phyloP scores from a whole-genome alignment of 305 asterid genomes.

The Fraxinus baroniana region DNA sequence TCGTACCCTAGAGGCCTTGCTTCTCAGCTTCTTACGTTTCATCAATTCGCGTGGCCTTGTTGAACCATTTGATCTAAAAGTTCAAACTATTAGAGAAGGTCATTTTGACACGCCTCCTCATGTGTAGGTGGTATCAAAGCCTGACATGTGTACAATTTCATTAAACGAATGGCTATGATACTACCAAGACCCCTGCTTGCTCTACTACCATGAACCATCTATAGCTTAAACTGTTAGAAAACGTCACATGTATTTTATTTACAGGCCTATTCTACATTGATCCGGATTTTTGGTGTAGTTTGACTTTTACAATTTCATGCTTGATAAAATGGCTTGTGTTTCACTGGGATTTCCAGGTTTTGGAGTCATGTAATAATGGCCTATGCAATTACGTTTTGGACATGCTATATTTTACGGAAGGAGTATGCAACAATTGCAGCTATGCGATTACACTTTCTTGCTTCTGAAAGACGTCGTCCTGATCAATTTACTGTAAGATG shows the following conservation, averaged over 20 bases:
- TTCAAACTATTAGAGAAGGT: not conserved
- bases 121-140: not conserved
- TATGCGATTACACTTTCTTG: slow-evolving; percentile 92
- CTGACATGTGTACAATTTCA: not conserved
- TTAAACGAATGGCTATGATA: not conserved
- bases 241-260: not conserved
- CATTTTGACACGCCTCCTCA: not conserved
- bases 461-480: slow-evolving; percentile 87
- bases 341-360: slow-evolving; percentile 51
- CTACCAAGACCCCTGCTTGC: not conserved
- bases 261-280: not conserved
- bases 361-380: slow-evolving; percentile 96
- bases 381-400: slow-evolving; percentile 83
- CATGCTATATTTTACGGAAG: slow-evolving; percentile 70
- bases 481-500: slow-evolving; percentile 83
- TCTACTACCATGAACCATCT: not conserved
- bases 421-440: slow-evolving; percentile 71
- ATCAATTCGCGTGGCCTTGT: not conserved
- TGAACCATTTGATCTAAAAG: not conserved
- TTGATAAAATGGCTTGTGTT: slow-evolving; percentile 22
- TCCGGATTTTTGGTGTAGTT: not conserved
- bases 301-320: slow-evolving; percentile 9
- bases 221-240: not conserved
- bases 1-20: not conserved
- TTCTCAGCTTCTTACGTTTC: not conserved